phyloP scores from a whole-genome alignment of 345 rosid genomes.

The Hibiscus tridactylites region DNA sequence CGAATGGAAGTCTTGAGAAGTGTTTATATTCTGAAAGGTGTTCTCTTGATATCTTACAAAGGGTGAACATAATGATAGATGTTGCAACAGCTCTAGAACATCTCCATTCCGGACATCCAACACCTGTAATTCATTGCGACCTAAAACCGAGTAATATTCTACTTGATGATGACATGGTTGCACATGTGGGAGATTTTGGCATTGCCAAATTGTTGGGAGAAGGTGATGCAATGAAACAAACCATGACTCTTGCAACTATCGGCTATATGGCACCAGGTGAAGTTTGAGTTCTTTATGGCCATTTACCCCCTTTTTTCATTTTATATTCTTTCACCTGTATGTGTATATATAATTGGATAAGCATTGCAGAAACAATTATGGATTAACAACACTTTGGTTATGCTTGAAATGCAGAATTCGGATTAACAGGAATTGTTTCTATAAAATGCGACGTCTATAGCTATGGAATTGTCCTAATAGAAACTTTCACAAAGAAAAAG shows the following conservation, averaged over 20 bases:
- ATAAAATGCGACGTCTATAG: constrained; percentile 4
- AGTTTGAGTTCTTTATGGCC: background rate
- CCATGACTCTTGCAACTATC: constrained; percentile 2
- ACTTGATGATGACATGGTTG: constrained; percentile 6
- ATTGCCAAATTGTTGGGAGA: constrained; percentile 4
- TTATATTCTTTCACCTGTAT: background rate
- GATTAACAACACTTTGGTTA: background rate
- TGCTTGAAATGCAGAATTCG: background rate
- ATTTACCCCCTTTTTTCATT: background rate
- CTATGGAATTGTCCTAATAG: constrained; percentile 6
- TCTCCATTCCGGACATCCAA: background rate
- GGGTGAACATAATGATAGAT: constrained; percentile 8
- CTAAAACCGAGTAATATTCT: constrained; percentile 9
- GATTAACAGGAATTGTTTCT: constrained; percentile 1
- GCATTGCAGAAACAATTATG: background rate
- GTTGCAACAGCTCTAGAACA: constrained; percentile 8
- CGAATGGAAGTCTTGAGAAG: constrained; percentile 14
- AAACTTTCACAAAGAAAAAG: constrained; percentile 3
- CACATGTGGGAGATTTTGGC: constrained; percentile 7
- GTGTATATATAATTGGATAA: background rate
- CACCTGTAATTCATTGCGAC: constrained; percentile 10
- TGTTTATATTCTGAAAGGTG: background rate
- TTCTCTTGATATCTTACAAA: background rate
- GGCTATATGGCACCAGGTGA: constrained; percentile 19
- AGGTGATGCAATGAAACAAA: background rate